Base-by-base conservation (phyloP, 1,139 yeast species). In the Diutina pseudorugosa region DNA sequence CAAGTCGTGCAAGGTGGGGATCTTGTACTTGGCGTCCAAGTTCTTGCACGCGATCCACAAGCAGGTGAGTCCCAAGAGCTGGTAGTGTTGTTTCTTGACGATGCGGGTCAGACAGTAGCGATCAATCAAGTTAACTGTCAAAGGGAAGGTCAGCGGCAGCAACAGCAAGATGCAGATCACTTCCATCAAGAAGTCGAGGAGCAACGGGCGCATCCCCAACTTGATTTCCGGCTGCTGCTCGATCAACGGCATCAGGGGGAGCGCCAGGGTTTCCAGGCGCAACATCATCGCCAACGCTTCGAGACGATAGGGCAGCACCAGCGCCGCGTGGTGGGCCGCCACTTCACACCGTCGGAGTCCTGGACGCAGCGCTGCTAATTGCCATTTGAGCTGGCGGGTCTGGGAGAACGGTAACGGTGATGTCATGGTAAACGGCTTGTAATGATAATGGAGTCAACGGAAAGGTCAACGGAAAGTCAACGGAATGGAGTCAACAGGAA, bases 11-110 rank as follows among this genome's bases (percentile, higher is more conserved):
- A 80, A 65, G 20, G 79, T 70, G 30, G 89, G 87, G 51, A 83
- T 78, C 61, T 80, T 80, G 59, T 77, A 77, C 66, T 85, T 85
- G 53, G 81, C 73, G 62, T 85, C 93, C 65, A 80, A 73, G 63
- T 79, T 83, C 67, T 85, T 85, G 57, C 89, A 80, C 47, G 86
- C 77, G 52, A 84, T 76, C 94, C 93, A 85, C 51, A 85, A 69
- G 57, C 87, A 77, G 27, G 89, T 80, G 55, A 85, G 72, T 2
- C 90, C 91, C 55, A 84, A 69, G 56, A 85, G 68, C 62, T 84
- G 88, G 63, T 80, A 83, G 61, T 81, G 83, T 57, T 72, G 73
- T 56, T 75, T 75, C 61, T 75, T 74, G 53, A 79, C 80, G 51
- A 75, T 71, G 55, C 76, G 64, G 6, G 76, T 71, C 21, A 76